phyloP scores from a whole-genome alignment of 208 protist genomes.

The Vickermania ingenoplastis region DNA sequence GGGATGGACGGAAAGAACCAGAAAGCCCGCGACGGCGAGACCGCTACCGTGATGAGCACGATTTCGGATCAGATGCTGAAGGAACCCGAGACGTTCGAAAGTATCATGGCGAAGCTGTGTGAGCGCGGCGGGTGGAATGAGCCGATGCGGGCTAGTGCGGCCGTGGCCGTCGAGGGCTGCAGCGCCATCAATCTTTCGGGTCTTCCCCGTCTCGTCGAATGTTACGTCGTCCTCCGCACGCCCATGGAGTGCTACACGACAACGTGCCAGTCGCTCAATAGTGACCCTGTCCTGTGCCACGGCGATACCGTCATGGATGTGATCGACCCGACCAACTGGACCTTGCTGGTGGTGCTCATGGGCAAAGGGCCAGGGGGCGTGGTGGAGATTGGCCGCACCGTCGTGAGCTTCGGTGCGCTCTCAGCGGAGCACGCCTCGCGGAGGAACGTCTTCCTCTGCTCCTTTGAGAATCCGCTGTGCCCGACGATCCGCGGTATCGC shows the following conservation, averaged over 20 bases:
- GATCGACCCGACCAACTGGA: slow-evolving; percentile 31
- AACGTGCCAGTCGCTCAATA: not conserved
- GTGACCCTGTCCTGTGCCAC: slow-evolving; percentile 25
- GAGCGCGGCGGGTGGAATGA: slow-evolving; percentile 12
- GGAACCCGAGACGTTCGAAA: slow-evolving; percentile 41
- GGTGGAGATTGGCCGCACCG: slow-evolving; percentile 57
- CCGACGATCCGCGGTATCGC: slow-evolving; percentile 34
- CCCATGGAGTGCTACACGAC: slow-evolving; percentile 45
- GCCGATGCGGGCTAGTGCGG: slow-evolving; percentile 19
- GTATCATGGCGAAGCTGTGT: slow-evolving; percentile 41
- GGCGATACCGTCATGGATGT: slow-evolving; percentile 58
- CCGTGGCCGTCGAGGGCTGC: slow-evolving; percentile 50
- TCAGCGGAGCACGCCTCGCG: slow-evolving; percentile 29
- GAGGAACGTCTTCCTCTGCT: slow-evolving; percentile 61
- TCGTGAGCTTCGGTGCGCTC: slow-evolving; percentile 37
- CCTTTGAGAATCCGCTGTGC: slow-evolving; percentile 15
- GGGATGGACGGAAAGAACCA: no score
- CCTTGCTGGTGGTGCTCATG: slow-evolving; percentile 54
- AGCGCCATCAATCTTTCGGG: slow-evolving; percentile 10
- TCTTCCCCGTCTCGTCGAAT: slow-evolving; percentile 11
- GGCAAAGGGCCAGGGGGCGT: slow-evolving; percentile 16
- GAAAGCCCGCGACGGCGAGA: not conserved
- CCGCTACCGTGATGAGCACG: not conserved
- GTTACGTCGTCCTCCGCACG: slow-evolving; percentile 59
- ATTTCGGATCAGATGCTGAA: not conserved